Evolutionary conservation across 495 filamentous ascomycete species (phyloP).

Genomic region (Chaetomium fimeti): DNA sequence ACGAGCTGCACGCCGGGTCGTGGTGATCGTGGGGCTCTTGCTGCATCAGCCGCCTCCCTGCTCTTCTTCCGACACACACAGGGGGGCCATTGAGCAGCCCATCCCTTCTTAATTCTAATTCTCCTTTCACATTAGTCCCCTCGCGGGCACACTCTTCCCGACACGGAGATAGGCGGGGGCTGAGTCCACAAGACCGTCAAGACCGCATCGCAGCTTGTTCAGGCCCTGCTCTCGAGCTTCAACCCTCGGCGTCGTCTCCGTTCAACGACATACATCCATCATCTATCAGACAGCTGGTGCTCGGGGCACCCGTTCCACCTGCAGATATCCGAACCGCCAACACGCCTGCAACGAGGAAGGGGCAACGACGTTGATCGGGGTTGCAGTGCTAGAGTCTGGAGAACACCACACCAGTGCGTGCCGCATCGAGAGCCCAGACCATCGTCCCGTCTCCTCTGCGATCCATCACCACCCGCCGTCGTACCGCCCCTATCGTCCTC

Average conservation of each 20-base stretch:
- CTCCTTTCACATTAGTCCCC: not conserved
- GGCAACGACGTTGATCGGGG: not conserved
- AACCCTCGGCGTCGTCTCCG: not conserved
- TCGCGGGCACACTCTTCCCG: not conserved
- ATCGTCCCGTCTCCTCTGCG: slow-evolving; percentile 14
- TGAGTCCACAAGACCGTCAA: not conserved
- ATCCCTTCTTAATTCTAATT: not conserved
- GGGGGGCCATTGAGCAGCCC: not conserved
- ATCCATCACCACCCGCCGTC: slow-evolving; percentile 12
- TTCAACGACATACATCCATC: not conserved
- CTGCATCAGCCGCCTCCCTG: slow-evolving; percentile 15
- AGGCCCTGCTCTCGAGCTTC: not conserved
- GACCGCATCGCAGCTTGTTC: slow-evolving; percentile 1
- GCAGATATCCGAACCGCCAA: not conserved
- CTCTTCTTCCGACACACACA: slow-evolving; percentile 1
- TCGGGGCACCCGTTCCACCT: not conserved
- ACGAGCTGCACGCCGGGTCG: slow-evolving; percentile 20
- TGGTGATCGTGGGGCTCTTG: slow-evolving; percentile 19
- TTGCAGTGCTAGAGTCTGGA: slow-evolving; percentile 23
- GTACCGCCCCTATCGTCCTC: not conserved
- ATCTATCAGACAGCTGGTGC: not conserved
- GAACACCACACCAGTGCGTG: slow-evolving; percentile 11
- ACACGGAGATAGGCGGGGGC: not conserved
- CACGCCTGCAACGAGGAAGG: not conserved
- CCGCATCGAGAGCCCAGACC: slow-evolving; percentile 10